Evolutionary conservation across 106 monocot species (phyloP).

Genomic region (Phalaenopsis equestris): DNA sequence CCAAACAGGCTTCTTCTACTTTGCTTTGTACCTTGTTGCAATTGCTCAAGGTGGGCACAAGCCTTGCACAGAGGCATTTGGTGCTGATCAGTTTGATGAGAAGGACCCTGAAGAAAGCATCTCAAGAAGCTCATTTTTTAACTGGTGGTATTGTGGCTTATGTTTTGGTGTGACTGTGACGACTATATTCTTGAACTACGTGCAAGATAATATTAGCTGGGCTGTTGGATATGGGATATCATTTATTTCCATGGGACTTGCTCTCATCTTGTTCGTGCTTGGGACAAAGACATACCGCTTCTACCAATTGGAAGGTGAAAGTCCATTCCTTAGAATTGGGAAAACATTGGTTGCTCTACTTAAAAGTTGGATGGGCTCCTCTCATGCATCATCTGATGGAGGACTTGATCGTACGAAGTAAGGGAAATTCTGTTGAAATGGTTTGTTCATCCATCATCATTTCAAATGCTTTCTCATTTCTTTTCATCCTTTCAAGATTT

Average conservation of each 20-base stretch:
- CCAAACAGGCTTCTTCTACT: slow-evolving; percentile 43
- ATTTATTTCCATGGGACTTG: slow-evolving; percentile 33
- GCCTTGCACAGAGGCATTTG: slow-evolving; percentile 78
- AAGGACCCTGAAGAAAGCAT: slow-evolving; percentile 43
- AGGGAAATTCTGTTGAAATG: neutral
- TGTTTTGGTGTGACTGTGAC: slow-evolving; percentile 18
- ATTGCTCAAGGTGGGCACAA: slow-evolving; percentile 70
- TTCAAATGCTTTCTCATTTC: too few relatives aligned
- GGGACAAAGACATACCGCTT: slow-evolving; percentile 53
- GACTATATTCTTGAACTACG: slow-evolving; percentile 29
- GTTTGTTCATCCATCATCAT: too few relatives aligned
- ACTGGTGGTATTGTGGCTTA: slow-evolving; percentile 66
- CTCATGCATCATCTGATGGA: neutral
- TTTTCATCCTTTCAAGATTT: too few relatives aligned
- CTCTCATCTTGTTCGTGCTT: slow-evolving; percentile 47
- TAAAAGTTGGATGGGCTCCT: too few relatives aligned
- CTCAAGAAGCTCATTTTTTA: slow-evolving; percentile 66
- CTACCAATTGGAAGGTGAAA: slow-evolving; percentile 19
- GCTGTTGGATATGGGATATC: slow-evolving; percentile 72
- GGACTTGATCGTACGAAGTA: neutral
- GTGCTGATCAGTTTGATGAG: slow-evolving; percentile 80
- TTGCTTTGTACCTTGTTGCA: slow-evolving; percentile 54
- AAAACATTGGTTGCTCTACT: slow-evolving; percentile 14
- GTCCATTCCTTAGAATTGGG: slow-evolving; percentile 30
- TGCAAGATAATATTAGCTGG: slow-evolving; percentile 74